These are phyloP conservation scores for Hibiscus tridactylites DNA, from an alignment of 345 rosid species.

Conservation along the genomic window DNA sequence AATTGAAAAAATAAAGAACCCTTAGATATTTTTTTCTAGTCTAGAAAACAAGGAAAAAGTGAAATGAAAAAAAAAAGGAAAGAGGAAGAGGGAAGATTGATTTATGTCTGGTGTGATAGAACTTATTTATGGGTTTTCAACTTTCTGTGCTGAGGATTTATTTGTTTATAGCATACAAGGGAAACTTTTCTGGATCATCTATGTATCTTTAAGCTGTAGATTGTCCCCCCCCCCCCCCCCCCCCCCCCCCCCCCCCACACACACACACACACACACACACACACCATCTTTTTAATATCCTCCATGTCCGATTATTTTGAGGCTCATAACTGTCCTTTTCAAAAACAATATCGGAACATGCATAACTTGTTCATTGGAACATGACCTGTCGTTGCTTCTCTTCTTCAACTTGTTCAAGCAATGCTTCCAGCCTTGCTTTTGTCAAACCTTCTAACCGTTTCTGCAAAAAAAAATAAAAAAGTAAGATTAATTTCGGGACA, in stretches of 20 bases:
- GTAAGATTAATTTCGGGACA: background rate
- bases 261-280: too few relatives aligned
- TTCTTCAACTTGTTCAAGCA: conserved; percentile 92
- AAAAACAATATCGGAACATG: background rate
- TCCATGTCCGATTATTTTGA: too few relatives aligned
- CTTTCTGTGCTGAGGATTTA: too few relatives aligned
- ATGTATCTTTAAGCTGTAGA: too few relatives aligned
- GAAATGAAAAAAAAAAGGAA: too few relatives aligned
- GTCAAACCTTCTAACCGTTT: conserved; percentile 83
- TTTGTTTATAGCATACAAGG: background rate
- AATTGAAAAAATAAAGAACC: background rate
- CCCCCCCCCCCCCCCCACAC: too few relatives aligned
- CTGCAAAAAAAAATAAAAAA: conserved; percentile 25
- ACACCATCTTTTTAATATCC: too few relatives aligned
- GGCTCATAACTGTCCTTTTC: too few relatives aligned
- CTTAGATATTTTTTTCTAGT: background rate
- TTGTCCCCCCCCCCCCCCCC: too few relatives aligned
- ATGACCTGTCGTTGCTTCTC: conserved; percentile 46
- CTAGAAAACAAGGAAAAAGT: background rate
- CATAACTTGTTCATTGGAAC: background rate
- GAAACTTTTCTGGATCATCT: too few relatives aligned
- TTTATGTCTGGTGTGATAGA: background rate
- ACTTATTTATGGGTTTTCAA: background rate
- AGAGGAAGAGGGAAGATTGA: background rate
- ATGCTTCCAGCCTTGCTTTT: conserved; percentile 70